These are phyloP conservation scores for Lachancea meyersii DNA, from an alignment of 805 yeast genomes.

Conservation along the genomic window DNA sequence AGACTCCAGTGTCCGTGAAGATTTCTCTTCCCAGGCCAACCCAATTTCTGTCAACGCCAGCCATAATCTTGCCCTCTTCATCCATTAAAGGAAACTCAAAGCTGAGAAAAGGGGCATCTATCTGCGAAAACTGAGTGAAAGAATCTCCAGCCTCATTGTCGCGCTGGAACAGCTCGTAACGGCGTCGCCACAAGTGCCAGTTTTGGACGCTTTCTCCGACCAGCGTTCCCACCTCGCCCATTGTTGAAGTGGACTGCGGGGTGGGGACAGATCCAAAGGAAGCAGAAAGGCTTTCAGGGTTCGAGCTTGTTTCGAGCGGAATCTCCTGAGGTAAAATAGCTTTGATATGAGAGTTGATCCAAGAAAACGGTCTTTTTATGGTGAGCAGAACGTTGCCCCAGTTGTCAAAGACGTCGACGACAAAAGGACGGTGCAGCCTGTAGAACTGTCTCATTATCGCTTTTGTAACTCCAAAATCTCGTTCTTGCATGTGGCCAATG, in stretches of 20 bases:
- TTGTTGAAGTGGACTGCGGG: conserved; percentile 27
- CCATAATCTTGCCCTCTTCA: conserved; percentile 52
- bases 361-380: conserved; percentile 76
- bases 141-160: conserved; percentile 31
- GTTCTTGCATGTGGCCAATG: conserved; percentile 76
- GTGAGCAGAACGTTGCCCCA: conserved; percentile 55
- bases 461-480: conserved; percentile 63
- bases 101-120: conserved; percentile 81
- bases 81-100: conserved; percentile 78
- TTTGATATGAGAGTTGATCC: conserved; percentile 83
- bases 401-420: conserved; percentile 63
- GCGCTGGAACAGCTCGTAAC: conserved; percentile 67
- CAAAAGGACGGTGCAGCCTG: conserved; percentile 80
- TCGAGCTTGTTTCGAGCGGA: not conserved
- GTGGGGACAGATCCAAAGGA: conserved; percentile 14
- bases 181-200: conserved; percentile 93
- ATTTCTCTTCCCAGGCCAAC: conserved; percentile 90
- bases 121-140: conserved; percentile 74
- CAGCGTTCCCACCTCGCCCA: conserved; percentile 40
- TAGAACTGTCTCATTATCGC: conserved; percentile 77
- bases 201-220: conserved; percentile 86
- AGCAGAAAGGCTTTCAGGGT: not conserved
- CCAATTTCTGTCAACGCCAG: conserved; percentile 86
- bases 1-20: conserved; percentile 92
- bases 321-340: conserved; percentile 50